A percentile compares a stretch with the other conserved stretches of the same genome.
phyloP scores from a whole-genome alignment of 805 yeast species.

The Wickerhamiella musiphila region DNA sequence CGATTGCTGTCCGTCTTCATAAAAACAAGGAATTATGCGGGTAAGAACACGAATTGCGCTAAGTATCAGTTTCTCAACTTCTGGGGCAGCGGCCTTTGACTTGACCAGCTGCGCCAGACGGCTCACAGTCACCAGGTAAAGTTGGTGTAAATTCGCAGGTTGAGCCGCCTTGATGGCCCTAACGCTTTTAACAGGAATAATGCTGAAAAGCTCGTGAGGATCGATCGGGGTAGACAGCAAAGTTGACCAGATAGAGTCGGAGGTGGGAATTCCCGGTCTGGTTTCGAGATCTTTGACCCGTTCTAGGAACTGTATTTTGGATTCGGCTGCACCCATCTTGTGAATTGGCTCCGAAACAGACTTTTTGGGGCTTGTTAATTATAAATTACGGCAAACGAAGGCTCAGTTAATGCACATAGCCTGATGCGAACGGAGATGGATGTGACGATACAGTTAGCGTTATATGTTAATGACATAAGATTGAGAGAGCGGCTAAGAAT shows the following conservation, averaged over 20 bases:
- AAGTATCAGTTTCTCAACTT: slow-evolving; percentile 26
- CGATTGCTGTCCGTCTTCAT: slow-evolving; percentile 30
- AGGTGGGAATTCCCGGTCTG: slow-evolving; percentile 18
- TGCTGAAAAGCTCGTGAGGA: slow-evolving; percentile 39
- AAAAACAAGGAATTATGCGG: slow-evolving; percentile 46
- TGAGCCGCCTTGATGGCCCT: slow-evolving; percentile 42
- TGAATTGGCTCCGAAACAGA: no score
- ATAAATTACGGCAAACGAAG: no score
- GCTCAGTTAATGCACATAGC: no score
- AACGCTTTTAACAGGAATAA: slow-evolving; percentile 41
- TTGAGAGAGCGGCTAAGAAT: no score
- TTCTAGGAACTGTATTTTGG: slow-evolving; percentile 40
- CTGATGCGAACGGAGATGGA: no score
- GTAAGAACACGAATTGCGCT: slow-evolving; percentile 51
- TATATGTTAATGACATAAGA: no score
- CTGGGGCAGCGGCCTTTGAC: slow-evolving; percentile 16
- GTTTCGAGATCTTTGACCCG: slow-evolving; percentile 37
- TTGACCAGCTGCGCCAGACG: slow-evolving; percentile 20
- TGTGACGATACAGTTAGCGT: no score
- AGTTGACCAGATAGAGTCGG: slow-evolving; percentile 22
- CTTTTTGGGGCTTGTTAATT: no score
- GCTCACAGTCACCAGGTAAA: slow-evolving; percentile 28
- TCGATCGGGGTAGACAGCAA: slow-evolving; percentile 34
- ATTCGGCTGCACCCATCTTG: slow-evolving; percentile 59
- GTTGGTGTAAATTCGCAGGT: slow-evolving; percentile 35